Evolutionary conservation across 2,329 filamentous ascomycete species (phyloP), one percentile per base, ranked within the genome.

Genomic region (Phoma sp.): DNA sequence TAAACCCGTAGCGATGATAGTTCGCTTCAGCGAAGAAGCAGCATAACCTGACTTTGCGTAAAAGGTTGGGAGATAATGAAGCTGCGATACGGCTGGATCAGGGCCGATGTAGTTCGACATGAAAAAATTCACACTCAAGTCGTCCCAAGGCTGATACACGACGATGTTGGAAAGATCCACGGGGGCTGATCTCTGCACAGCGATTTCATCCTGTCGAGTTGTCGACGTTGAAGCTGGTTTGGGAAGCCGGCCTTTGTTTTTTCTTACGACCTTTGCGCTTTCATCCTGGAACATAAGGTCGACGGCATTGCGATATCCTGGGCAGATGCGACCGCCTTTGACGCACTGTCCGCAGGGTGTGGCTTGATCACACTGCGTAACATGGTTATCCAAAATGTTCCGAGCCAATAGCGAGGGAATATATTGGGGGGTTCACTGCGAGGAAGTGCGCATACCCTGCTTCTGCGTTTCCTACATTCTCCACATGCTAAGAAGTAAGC

Each of bases 231-330:
- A 14, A 11, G 24, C n/a, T 24, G 41, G 14, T 18, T 29, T 43
- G 4, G 43, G 25, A 30, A 41, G 7, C 11, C 42, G 50, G 14
- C 43, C 29, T 27, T 51, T 59, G 40, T 54, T 60, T 33, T 63
- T 68, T 13, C 53, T 62, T 9, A 56, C 49, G 11, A 70, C 57
- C 29, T 62, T 58, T 8, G 46, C 47, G 37, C 59, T 71, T 44
- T 71, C 64, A 25, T 72, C 65, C 30, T 64, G 63, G 41, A 71
- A 70, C 57, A 70, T 60, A 7, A 72, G 57, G 45, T 71, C 69
- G 9, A 62, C 44, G 7, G 47, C 44, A 40, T 66, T 66, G 24
- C 68, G 64, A 38, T 70, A 72, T 4, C 69, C 68, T 35, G 66
- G 55, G 43, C 68, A 70, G 35, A 37, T 41, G 23, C 67, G 59